Evolutionary conservation across 495 filamentous ascomycete genomes (phyloP).

Genomic region (Acidomyces sp.): DNA sequence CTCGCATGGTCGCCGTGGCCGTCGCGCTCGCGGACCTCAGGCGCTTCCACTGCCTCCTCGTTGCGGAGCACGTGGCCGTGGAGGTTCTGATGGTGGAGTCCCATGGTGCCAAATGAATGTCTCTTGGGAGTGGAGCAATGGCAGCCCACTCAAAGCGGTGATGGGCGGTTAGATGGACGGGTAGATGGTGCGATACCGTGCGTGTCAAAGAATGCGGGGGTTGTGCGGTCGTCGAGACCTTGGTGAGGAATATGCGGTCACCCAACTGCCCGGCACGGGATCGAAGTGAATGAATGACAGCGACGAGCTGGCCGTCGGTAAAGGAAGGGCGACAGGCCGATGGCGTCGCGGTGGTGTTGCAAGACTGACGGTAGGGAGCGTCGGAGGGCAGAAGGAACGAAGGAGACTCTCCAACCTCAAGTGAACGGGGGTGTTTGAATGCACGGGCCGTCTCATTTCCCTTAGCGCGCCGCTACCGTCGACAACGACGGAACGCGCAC

Average conservation of each 20-base stretch:
- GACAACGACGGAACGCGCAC: no score
- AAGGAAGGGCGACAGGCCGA: constrained; percentile 13
- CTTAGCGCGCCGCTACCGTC: no score
- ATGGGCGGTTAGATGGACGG: neutral
- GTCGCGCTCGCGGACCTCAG: constrained; percentile 14
- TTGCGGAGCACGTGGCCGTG: constrained; percentile 16
- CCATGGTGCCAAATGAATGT: constrained; percentile 7
- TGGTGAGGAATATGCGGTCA: neutral
- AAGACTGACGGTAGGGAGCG: neutral
- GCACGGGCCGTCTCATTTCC: no score
- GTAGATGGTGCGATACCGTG: neutral
- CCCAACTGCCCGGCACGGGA: neutral
- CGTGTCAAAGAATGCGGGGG: neutral
- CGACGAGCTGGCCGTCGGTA: constrained; percentile 2
- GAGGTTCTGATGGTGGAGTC: constrained; percentile 7
- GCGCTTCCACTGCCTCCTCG: constrained; percentile 6
- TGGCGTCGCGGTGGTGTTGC: constrained; percentile 5
- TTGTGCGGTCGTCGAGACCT: neutral
- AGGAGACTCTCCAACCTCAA: no score
- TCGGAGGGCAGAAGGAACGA: neutral
- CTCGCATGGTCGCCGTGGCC: constrained; percentile 7
- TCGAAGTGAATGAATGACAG: constrained; percentile 2
- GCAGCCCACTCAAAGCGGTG: neutral
- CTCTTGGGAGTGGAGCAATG: neutral
- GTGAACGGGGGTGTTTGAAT: no score